These are phyloP conservation scores for Pseudogymnoascus sp. DNA, from an alignment of 2,329 filamentous ascomycete species.

Conservation along the genomic window DNA sequence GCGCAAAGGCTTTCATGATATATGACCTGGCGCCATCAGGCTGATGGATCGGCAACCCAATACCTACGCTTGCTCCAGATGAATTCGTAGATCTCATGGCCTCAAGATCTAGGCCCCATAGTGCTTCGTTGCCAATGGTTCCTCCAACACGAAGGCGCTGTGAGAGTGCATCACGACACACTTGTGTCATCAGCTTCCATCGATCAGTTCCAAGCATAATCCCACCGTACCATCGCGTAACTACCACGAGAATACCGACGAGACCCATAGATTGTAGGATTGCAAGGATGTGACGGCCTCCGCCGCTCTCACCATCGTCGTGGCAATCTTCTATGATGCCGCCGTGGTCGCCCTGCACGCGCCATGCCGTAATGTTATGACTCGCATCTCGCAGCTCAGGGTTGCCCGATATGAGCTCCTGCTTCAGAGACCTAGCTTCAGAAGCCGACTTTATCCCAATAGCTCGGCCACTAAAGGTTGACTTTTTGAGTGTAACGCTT, in stretches of 20 bases:
- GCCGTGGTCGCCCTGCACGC: slow-evolving; percentile 18
- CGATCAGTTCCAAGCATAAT: slow-evolving; percentile 54
- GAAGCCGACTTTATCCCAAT: slow-evolving; percentile 33
- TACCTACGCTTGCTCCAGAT: slow-evolving; percentile 29
- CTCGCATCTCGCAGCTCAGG: slow-evolving; percentile 45
- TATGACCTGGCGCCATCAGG: slow-evolving; percentile 61
- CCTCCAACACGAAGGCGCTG: slow-evolving; percentile 40
- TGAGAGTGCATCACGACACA: slow-evolving; percentile 47
- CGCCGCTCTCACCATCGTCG: slow-evolving; percentile 56
- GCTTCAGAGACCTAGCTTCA: slow-evolving; percentile 38
- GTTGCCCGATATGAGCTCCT: slow-evolving; percentile 41
- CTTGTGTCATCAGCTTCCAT: slow-evolving; percentile 55
- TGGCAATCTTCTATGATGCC: slow-evolving; percentile 22
- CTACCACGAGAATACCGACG: slow-evolving; percentile 47
- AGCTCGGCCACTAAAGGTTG: slow-evolving; percentile 51
- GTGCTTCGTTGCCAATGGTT: slow-evolving; percentile 42
- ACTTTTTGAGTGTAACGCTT: slow-evolving; percentile 44
- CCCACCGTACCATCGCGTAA: slow-evolving; percentile 57
- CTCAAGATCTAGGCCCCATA: slow-evolving; percentile 55
- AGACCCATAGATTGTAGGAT: slow-evolving; percentile 45
- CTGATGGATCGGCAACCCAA: slow-evolving; percentile 64
- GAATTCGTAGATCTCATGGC: slow-evolving; percentile 30
- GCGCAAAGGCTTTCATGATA: slow-evolving; percentile 51
- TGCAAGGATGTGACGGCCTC: slow-evolving; percentile 49
- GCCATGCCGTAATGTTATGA: slow-evolving; percentile 42